Evolutionary conservation across 2,329 filamentous ascomycete genomes (phyloP).

Genomic region (Penicillium nordicum): DNA sequence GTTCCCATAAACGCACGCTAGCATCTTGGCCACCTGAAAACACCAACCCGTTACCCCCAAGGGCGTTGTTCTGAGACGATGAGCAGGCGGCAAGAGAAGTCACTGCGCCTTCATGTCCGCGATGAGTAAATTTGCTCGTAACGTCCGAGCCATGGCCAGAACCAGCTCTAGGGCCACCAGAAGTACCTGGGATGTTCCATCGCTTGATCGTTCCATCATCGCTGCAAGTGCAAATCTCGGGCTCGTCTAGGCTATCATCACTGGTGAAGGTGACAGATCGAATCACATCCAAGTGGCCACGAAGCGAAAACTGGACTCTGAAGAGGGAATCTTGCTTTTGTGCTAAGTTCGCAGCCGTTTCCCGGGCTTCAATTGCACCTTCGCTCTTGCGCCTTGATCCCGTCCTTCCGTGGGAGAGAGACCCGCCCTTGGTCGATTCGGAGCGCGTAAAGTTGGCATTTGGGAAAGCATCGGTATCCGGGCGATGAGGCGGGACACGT

Average conservation of each 20-base stretch:
- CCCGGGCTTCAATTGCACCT: constrained; percentile 61
- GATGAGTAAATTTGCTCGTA: constrained; percentile 88
- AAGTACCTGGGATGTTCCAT: constrained; percentile 86
- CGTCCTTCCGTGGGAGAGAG: constrained; percentile 71
- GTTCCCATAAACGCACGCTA: constrained; percentile 91
- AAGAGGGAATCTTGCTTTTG: constrained; percentile 72
- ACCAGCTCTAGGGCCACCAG: constrained; percentile 59
- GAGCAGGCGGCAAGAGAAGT: constrained; percentile 84
- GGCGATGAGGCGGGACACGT: constrained; percentile 58
- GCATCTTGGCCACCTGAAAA: constrained; percentile 96
- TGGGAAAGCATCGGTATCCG: constrained; percentile 85
- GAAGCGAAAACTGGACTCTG: constrained; percentile 86
- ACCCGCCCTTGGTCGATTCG: constrained; percentile 67
- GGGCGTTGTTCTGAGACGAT: constrained; percentile 81
- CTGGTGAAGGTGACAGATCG: constrained; percentile 95
- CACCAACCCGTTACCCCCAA: constrained; percentile 94
- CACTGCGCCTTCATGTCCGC: constrained; percentile 87
- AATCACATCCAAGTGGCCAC: constrained; percentile 90
- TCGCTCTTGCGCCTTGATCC: constrained; percentile 64
- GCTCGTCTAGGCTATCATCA: constrained; percentile 85
- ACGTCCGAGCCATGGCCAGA: constrained; percentile 81
- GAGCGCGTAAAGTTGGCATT: constrained; percentile 71
- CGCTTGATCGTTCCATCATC: constrained; percentile 96
- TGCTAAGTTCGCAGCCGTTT: constrained; percentile 37
- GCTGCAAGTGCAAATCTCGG: constrained; percentile 92